Evolutionary conservation across 75 land plant species (phyloP).

Genomic region (Pinus tabuliformis): DNA sequence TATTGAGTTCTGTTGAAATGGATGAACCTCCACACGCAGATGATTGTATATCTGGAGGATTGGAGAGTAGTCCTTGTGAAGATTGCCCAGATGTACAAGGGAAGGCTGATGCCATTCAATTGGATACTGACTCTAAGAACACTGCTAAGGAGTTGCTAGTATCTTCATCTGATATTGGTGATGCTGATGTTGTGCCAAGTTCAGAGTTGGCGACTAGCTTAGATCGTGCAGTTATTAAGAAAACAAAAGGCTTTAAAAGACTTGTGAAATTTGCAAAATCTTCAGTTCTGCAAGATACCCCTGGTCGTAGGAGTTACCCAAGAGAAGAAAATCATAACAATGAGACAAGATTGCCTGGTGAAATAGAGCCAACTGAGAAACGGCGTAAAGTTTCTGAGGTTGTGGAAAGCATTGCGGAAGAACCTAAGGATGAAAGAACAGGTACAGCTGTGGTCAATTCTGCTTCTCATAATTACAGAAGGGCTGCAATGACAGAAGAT

Average conservation of each 20-base stretch:
- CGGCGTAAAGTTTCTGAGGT: not conserved
- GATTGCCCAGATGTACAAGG: not conserved
- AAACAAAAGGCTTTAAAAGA: constrained; percentile 10
- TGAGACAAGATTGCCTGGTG: not conserved
- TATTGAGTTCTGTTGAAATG: not conserved
- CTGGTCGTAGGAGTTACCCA: not conserved
- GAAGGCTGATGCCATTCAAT: not conserved
- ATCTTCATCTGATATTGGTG: not conserved
- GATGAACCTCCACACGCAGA: not conserved
- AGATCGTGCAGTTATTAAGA: constrained; percentile 2
- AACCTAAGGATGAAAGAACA: not conserved
- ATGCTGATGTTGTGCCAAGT: not conserved
- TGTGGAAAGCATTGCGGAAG: not conserved
- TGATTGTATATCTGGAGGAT: not conserved
- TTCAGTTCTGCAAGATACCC: not conserved
- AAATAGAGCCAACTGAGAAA: not conserved
- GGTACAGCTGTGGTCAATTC: not conserved
- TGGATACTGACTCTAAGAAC: not conserved
- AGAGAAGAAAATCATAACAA: not conserved
- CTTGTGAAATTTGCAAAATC: constrained; percentile 6
- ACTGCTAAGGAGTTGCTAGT: not conserved
- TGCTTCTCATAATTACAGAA: not conserved
- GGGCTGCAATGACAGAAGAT: not conserved
- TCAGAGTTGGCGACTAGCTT: not conserved
- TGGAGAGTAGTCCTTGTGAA: not conserved